These are phyloP conservation scores for Aspergillus sergii DNA, from an alignment of 2,329 filamentous ascomycete species.

Conservation along the genomic window DNA sequence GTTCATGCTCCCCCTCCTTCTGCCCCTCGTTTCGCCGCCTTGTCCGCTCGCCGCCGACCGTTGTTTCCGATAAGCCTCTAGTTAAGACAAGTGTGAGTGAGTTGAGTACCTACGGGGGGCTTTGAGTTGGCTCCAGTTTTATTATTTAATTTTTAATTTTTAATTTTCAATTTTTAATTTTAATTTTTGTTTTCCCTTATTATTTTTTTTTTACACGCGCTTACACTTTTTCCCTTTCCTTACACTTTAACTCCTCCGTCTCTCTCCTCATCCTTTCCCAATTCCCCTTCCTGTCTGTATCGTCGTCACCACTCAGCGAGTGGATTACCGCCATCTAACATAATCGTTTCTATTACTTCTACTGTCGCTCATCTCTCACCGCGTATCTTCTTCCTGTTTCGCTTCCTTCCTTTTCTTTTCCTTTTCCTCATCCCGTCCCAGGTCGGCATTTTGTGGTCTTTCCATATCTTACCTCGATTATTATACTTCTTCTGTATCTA, in stretches of 20 bases:
- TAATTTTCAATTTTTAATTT: neutral
- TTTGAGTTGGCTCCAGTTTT: neutral
- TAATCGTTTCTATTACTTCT: conserved; percentile 15
- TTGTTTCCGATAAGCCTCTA: conserved; percentile 39
- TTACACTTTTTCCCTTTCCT: conserved; percentile 6
- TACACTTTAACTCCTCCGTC: conserved; percentile 7
- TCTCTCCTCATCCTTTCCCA: conserved; percentile 11
- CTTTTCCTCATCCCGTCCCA: neutral
- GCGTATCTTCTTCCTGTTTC: conserved; percentile 12
- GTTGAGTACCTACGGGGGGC: neutral
- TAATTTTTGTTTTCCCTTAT: neutral
- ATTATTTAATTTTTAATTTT: neutral
- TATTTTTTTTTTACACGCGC: conserved; percentile 14
- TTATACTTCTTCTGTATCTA: conserved; percentile 16
- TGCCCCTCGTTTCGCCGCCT: conserved; percentile 24
- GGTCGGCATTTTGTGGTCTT: neutral
- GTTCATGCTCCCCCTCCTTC: conserved; percentile 8
- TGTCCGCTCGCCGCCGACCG: conserved; percentile 23
- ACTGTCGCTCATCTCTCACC: conserved; percentile 9
- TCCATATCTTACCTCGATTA: conserved; percentile 7
- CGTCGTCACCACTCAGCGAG: conserved; percentile 19
- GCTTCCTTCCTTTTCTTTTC: conserved; percentile 2
- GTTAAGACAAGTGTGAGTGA: neutral
- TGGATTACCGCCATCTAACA: conserved; percentile 17
- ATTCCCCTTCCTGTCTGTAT: conserved; percentile 14